Percentiles rank a stretch among this genome's conserved stretches.
These are phyloP conservation scores for Backusella macrospora DNA, from an alignment of 192 early-diverging fungal genomes.

Conservation along the genomic window DNA sequence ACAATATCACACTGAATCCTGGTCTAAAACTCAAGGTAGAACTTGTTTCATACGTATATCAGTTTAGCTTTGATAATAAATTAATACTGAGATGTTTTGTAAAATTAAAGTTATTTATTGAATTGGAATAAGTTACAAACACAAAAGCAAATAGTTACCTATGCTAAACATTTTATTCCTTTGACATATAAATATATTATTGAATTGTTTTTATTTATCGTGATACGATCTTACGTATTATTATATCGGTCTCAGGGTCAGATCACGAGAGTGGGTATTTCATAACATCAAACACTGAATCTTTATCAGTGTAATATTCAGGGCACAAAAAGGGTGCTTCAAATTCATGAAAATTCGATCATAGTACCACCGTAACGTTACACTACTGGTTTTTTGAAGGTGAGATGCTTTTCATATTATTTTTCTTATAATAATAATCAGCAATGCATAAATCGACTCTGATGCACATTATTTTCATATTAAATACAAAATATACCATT, in stretches of 20 bases:
- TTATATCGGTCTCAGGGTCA: background rate
- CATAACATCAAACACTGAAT: too few species aligned
- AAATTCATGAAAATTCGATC: background rate
- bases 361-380: background rate
- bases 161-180: background rate
- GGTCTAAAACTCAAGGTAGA: background rate
- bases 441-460: background rate
- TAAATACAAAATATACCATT: background rate
- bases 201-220: background rate
- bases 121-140: background rate
- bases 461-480: background rate
- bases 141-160: background rate
- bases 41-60: background rate
- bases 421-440: background rate
- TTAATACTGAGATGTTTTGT: too few species aligned
- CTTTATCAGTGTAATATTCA: background rate
- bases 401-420: too few species aligned
- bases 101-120: too few species aligned
- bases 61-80: background rate
- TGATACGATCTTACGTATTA: background rate
- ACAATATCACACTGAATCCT: background rate
- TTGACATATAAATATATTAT: background rate
- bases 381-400: background rate
- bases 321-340: background rate
- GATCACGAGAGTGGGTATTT: background rate